A percentile compares a stretch with the other conserved stretches of the same genome.
Conservation (phyloP, 768 basidiomycete species). For the Trametes gibbosa region DNA sequence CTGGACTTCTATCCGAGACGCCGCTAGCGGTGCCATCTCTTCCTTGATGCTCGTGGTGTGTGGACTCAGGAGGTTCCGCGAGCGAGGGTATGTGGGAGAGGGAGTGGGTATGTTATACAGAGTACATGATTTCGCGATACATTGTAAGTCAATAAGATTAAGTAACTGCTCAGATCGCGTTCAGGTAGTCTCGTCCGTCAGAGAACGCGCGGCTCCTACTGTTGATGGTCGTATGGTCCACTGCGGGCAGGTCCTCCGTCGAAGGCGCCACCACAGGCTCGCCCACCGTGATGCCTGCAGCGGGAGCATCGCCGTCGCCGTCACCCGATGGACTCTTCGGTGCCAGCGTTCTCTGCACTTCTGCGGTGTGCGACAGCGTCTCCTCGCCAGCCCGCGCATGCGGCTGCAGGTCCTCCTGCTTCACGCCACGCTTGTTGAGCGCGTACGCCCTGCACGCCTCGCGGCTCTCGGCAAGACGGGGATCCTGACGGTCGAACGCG, state of each 20-base stretch:
- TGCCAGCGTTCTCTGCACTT: neutral
- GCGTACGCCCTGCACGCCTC: slow-evolving; percentile 72
- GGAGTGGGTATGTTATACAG: slow-evolving; percentile 2
- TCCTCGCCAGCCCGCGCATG: slow-evolving; percentile 53
- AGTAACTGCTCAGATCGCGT: neutral
- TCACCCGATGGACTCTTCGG: neutral
- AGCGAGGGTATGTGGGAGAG: neutral
- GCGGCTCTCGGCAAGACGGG: slow-evolving; percentile 52
- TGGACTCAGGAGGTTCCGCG: neutral
- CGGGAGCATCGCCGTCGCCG: neutral
- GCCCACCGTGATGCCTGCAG: neutral
- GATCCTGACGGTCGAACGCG: slow-evolving; percentile 55
- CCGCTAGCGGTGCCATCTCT: slow-evolving; percentile 4
- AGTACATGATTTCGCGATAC: slow-evolving; percentile 9
- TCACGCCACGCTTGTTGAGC: slow-evolving; percentile 54
- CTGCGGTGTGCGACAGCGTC: slow-evolving; percentile 39
- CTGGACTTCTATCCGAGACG: slow-evolving; percentile 9
- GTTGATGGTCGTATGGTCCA: neutral
- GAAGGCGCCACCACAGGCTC: neutral
- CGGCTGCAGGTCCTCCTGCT: slow-evolving; percentile 61
- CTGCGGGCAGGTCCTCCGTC: neutral
- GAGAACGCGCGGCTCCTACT: neutral
- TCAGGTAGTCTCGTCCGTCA: neutral
- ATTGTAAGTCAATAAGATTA: slow-evolving; percentile 9
- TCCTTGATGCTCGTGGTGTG: neutral